Evolutionary conservation across 495 filamentous ascomycete species (phyloP).

Genomic region (Annulohypoxylon nitens): DNA sequence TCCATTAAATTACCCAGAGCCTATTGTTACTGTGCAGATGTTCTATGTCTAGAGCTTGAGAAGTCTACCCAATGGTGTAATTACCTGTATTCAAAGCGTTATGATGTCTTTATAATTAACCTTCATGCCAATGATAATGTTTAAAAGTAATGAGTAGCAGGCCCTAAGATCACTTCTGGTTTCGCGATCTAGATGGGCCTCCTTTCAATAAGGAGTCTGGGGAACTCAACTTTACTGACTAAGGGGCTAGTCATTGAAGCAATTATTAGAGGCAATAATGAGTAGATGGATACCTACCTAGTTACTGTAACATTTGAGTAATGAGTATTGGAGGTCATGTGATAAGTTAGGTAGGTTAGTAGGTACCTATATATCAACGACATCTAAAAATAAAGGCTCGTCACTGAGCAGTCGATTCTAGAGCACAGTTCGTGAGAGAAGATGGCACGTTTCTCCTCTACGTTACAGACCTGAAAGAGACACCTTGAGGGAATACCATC

Average conservation of each 20-base stretch:
- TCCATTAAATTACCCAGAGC: background rate
- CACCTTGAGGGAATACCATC: constrained; percentile 17
- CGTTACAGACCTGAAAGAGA: constrained; percentile 22
- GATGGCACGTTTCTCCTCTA: constrained; percentile 38
- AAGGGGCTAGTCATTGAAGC: background rate
- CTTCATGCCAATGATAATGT: no score
- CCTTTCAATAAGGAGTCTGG: no score
- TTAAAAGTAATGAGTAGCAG: no score
- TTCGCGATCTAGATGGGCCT: no score
- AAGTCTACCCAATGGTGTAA: no score
- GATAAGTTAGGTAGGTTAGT: background rate
- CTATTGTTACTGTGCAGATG: background rate
- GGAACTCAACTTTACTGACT: no score
- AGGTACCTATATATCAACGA: background rate
- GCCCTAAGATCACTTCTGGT: no score
- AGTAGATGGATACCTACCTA: background rate
- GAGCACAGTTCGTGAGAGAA: background rate
- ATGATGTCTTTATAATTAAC: no score
- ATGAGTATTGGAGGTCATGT: background rate
- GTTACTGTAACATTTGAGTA: background rate
- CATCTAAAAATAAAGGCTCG: constrained; percentile 3
- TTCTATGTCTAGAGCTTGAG: no score
- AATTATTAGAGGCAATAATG: background rate
- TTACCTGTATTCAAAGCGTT: no score
- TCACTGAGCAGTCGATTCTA: background rate